These are phyloP conservation scores for Gnaphalium uliginosum DNA, from an alignment of 129 eudicot species.

Conservation along the genomic window DNA sequence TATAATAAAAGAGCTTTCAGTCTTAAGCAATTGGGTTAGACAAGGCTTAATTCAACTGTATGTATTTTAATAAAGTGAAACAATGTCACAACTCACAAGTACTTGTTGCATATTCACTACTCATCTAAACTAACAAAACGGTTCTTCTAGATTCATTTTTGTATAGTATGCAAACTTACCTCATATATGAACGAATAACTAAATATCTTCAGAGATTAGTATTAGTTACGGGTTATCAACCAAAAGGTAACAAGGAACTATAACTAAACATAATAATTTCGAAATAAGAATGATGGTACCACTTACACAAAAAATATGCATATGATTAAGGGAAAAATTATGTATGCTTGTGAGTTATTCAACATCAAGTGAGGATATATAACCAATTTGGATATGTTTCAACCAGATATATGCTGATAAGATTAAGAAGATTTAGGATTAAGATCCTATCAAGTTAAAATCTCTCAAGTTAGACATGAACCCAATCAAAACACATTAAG, in stretches of 20 bases:
- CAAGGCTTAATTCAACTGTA: too few species aligned
- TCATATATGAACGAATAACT: slow-evolving; percentile 13
- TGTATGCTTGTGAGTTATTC: not conserved
- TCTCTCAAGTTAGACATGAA: not conserved
- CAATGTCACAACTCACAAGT: too few species aligned
- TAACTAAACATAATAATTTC: slow-evolving; percentile 4
- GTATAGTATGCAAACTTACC: slow-evolving; percentile 12
- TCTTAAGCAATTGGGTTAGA: too few species aligned
- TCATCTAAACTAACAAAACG: not conserved
- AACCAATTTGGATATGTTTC: slow-evolving; percentile 15
- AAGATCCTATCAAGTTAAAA: not conserved
- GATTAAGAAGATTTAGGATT: slow-evolving; percentile 8
- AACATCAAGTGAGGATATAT: slow-evolving; percentile 7
- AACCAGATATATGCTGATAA: not conserved
- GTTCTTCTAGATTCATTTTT: not conserved
- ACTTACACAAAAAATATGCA: not conserved
- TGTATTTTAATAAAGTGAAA: too few species aligned
- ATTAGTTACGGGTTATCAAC: not conserved
- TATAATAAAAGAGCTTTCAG: not conserved
- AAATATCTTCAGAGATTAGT: slow-evolving; percentile 3
- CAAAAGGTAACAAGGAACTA: slow-evolving; percentile 18
- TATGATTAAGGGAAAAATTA: too few species aligned
- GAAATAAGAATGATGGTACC: not conserved
- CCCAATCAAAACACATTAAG: not conserved
- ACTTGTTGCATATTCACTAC: slow-evolving; percentile 2